These are phyloP conservation scores for Rhizophora apiculata DNA, from an alignment of 345 rosid genomes.

Conservation along the genomic window DNA sequence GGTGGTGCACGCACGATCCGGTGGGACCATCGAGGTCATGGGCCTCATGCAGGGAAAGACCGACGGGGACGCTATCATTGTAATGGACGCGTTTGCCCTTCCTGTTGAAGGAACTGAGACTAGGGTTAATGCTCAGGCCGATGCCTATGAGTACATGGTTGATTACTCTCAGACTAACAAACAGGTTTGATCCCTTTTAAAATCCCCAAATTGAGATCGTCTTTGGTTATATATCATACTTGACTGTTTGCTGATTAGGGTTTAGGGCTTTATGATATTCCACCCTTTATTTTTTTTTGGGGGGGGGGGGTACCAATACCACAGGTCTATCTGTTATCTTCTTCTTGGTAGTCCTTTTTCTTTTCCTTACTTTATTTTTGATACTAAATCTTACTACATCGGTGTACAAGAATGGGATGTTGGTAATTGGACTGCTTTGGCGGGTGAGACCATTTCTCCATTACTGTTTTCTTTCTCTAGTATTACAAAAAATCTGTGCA, in stretches of 20 bases:
- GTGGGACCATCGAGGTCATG: conserved; percentile 99
- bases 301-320: no score
- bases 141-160: conserved; percentile 99
- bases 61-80: conserved; percentile 92
- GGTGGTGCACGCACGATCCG: conserved; percentile 99
- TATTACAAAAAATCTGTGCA: no score
- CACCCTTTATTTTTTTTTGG: no score
- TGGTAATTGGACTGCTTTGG: no score
- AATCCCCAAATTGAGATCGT: no score
- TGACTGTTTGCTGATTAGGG: not conserved
- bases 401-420: no score
- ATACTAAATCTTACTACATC: no score
- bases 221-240: not conserved
- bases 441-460: no score
- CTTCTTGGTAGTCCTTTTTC: no score
- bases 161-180: conserved; percentile 96
- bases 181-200: conserved; percentile 45
- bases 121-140: conserved; percentile 99
- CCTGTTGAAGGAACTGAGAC: conserved; percentile 99
- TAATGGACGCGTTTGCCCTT: conserved; percentile 98
- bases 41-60: conserved; percentile 99
- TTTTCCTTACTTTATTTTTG: no score
- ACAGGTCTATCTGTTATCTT: no score
- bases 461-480: no score
- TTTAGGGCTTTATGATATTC: not conserved